Evolutionary conservation across 139 green algal genomes (phyloP).

Genomic region (Picocystis salinarum): DNA sequence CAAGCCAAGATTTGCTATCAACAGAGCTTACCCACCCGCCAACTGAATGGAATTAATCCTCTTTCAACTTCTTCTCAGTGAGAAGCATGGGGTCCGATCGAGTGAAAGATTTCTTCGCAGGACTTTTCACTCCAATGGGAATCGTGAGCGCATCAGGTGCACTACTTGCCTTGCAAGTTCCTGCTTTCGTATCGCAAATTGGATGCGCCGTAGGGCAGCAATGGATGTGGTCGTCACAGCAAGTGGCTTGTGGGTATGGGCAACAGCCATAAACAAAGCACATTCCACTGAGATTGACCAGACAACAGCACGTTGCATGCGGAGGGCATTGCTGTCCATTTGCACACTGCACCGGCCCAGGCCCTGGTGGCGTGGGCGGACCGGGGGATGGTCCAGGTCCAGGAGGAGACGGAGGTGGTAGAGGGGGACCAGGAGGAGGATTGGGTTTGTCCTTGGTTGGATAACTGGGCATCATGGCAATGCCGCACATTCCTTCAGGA

Average conservation of each 20-base stretch:
- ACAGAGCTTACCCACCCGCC: no score
- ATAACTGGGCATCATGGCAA: constrained; percentile 65
- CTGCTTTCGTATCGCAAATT: constrained; percentile 58
- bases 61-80: no score
- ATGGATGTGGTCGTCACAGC: constrained; percentile 81
- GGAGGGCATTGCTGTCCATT: constrained; percentile 31
- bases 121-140: no score
- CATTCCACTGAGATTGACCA: constrained; percentile 32
- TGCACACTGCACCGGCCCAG: constrained; percentile 49
- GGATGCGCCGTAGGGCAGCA: constrained; percentile 78
- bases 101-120: no score
- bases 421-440: constrained; percentile 7
- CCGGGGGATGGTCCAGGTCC: constrained; percentile 15
- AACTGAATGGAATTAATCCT: no score
- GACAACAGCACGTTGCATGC: constrained; percentile 74
- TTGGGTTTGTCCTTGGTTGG: constrained; percentile 42
- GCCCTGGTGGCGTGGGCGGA: constrained; percentile 17
- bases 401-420: constrained; percentile 5
- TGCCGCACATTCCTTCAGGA: constrained; percentile 45
- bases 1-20: no score
- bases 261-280: constrained; percentile 81
- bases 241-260: constrained; percentile 54
- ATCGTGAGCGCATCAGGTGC: no score
- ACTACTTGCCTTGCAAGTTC: constrained; percentile 23
- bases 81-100: no score